Evolutionary conservation across 176 grass and related monocot species (phyloP), one percentile per base, ranked within the genome.

Genomic region (Phoenix roebelenii): DNA sequence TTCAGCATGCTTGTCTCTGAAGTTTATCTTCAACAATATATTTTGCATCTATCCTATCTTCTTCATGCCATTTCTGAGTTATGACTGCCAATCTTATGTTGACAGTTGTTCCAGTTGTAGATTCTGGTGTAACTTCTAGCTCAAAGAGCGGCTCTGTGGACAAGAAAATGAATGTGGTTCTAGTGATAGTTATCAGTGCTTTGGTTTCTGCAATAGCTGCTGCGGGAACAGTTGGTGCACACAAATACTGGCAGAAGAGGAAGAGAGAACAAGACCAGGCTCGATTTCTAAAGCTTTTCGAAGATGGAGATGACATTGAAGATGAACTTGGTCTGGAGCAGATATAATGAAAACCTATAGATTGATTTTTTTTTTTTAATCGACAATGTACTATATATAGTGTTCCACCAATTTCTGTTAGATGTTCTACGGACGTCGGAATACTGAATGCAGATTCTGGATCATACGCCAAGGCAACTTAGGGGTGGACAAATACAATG

Each of bases 241-340:
- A 68, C 65, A 56, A 44, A 55, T 68, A 55, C 51, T 68, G 65
- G 65, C 65, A 55, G 28, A 68, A 39, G 28, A 56, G 18, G 18
- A 54, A 55, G 28, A 68, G 65, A 20, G 26, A 68, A 22, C 51
- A 17, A 7, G 18, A 68, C 12, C 65, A 68, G 16, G 65, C 52
- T 15, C 52, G 25, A 12, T 68, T 68, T 55, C 26, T 67, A 16
- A 67, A 67, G 26, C 65, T 67, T 24, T 67, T 67, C 7, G 51
- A 55, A 15, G 65, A 67, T 4, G 65, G 50, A 32, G 65, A 67
- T 16, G 65, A 68, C 65, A 68, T 68, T 2, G 65, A 68, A 68
- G 25, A 68, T 44, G 51, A 68, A 55, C 52, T 68, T 20, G 65
- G 65, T 55, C 52, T 68, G 15, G 5, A 39, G 32, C 32, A 39